Evolutionary conservation across 768 basidiomycete species (phyloP), one percentile per base, ranked within the genome.

Genomic region (Clitopilus hobsonii): DNA sequence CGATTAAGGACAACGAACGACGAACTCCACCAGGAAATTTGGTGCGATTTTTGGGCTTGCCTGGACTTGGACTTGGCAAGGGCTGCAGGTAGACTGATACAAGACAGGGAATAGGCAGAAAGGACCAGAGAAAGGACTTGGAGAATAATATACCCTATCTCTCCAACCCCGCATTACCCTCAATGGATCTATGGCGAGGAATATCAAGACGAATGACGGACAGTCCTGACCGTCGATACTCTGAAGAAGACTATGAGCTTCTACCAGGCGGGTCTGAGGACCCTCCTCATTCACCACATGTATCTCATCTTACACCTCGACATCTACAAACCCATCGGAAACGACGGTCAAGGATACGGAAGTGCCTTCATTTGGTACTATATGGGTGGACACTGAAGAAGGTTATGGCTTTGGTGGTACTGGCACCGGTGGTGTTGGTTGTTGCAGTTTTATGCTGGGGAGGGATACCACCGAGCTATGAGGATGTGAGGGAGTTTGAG

Each of bases 201-300:
- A 57, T 61, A 32, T 55, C 61, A 25, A 57, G 54, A 51, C 58
- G 60, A 51, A 51, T 61, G 23, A 38, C 54, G 13, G 57, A 56
- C 49, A 51, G 51, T 38, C 58, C 54, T 49, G 55, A 59, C 27
- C 54, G 52, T 38, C 59, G 53, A 36, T 56, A 52, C 29, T 49
- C 57, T 29, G 63, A 63, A 24, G 62, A 65, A 48, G 62, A 63
- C 48, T 65, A 65, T 48, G 62, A 65, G 52, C 62, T 63, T 45
- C 58, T 65, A 11, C 47, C 47, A 27, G 30, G 30, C 23, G 48
- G 27, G 13, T 45, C 41, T 45, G 41, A 45, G 10, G 41, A 45
- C 10, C 5, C n/a, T 5, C 49, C 26, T 32, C 49, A 13, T 26
- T 51, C 49, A 6, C 11, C 38, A 13, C 11, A 10, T 6, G 6